These are phyloP conservation scores for Fraxinus velutina DNA, from an alignment of 305 asterid genomes.

Conservation along the genomic window DNA sequence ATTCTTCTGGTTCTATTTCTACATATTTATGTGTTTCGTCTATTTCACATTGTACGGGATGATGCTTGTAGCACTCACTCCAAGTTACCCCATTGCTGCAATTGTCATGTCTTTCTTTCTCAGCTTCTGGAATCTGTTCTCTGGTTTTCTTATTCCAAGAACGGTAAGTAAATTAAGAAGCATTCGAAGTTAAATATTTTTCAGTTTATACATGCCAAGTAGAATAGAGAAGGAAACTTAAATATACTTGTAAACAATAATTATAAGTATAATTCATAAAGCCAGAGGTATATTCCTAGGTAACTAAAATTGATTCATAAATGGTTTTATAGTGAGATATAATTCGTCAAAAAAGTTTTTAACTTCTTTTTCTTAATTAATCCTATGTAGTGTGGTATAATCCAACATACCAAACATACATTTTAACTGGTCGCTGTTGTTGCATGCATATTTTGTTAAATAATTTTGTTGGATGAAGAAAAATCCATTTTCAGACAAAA, in stretches of 20 bases:
- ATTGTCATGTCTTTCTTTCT: conserved; percentile 72
- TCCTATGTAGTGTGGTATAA: neutral
- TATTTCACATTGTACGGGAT: conserved; percentile 87
- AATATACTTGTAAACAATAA: neutral
- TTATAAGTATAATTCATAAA: neutral
- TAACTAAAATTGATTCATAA: neutral
- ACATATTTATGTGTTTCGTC: conserved; percentile 70
- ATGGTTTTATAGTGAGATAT: neutral
- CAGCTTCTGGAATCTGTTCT: conserved; percentile 38
- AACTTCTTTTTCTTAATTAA: neutral
- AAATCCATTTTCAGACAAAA: neutral
- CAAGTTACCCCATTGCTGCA: conserved; percentile 81
- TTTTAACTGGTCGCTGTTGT: neutral
- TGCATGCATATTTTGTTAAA: neutral
- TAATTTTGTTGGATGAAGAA: neutral
- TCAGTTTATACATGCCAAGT: neutral
- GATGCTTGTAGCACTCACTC: conserved; percentile 98
- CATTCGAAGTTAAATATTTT: neutral
- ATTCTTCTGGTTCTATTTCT: conserved; percentile 86
- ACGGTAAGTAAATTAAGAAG: conserved; percentile 24
- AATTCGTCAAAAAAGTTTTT: neutral
- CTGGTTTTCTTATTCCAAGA: conserved; percentile 37
- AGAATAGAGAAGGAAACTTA: neutral
- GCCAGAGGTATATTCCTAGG: neutral
- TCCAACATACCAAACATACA: neutral